phyloP scores from a whole-genome alignment of 495 filamentous ascomycete species.

The Apiosordaria backusii region DNA sequence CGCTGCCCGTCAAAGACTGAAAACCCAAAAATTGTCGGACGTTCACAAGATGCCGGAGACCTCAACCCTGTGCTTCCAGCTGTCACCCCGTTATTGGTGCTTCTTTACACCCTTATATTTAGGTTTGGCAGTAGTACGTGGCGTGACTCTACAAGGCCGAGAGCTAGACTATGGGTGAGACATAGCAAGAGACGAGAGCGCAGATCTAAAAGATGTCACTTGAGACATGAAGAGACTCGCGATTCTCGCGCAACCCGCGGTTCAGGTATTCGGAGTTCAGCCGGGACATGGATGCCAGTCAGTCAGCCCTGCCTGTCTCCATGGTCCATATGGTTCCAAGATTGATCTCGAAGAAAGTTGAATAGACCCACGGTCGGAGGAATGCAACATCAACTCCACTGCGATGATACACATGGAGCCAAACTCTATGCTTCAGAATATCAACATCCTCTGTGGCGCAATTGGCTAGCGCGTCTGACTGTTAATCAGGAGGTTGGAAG shows the following conservation, averaged over 20 bases:
- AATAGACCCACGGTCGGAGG: background rate
- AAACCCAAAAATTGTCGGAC: too few relatives aligned
- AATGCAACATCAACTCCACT: background rate
- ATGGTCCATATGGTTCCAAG: background rate
- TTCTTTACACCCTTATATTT: background rate
- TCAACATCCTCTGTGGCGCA: conserved; percentile 22
- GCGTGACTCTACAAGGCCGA: background rate
- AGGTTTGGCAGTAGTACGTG: background rate
- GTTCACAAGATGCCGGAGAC: background rate
- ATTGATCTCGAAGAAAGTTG: background rate
- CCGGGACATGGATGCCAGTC: background rate
- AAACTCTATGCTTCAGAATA: background rate
- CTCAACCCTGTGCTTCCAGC: conserved; percentile 11
- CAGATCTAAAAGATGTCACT: background rate
- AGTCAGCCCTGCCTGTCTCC: background rate
- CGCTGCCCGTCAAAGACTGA: background rate
- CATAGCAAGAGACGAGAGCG: background rate
- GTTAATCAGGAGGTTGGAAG: conserved; percentile 20
- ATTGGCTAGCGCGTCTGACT: conserved; percentile 21
- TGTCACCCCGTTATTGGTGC: conserved; percentile 13
- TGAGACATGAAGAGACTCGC: background rate
- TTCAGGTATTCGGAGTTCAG: background rate
- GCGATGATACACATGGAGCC: background rate
- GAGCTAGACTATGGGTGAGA: background rate
- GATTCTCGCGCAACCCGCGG: background rate